Conservation (phyloP, 192 early-diverging fungal genomes). For the Entomortierella beljakovae region DNA sequence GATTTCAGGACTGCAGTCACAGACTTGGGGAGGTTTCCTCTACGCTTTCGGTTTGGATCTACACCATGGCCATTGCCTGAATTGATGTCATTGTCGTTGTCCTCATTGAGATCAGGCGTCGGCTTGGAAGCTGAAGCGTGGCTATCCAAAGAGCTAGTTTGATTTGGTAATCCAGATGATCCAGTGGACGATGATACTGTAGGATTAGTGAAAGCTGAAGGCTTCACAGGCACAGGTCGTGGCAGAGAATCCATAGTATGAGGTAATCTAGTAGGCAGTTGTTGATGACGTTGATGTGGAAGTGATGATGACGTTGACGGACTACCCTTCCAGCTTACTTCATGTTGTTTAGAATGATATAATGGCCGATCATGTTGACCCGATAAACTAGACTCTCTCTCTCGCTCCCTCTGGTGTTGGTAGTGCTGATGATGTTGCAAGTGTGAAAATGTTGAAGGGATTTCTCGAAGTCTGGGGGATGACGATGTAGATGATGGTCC, state of each 20-base stretch:
- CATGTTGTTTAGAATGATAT: not conserved
- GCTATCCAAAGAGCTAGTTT: too few species aligned
- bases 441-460: not conserved
- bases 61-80: not conserved
- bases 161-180: not conserved
- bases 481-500: conserved; percentile 29
- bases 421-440: conserved; percentile 11
- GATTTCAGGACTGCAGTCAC: conserved; percentile 68
- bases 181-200: not conserved
- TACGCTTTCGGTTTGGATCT: conserved; percentile 51
- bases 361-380: not conserved
- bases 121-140: not conserved
- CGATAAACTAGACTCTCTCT: not conserved
- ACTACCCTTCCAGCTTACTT: not conserved
- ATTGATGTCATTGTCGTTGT: not conserved
- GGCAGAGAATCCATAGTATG: conserved; percentile 9
- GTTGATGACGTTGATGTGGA: not conserved
- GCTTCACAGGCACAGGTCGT: conserved; percentile 38
- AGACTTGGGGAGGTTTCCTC: conserved; percentile 71
- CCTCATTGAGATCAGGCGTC: not conserved
- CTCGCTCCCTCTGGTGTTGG: not conserved
- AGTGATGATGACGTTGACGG: not conserved
- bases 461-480: conserved; percentile 25
- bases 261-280: not conserved
- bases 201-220: not conserved